phyloP scores from a whole-genome alignment of 805 yeast species.

The Metschnikowia gelsemii region DNA sequence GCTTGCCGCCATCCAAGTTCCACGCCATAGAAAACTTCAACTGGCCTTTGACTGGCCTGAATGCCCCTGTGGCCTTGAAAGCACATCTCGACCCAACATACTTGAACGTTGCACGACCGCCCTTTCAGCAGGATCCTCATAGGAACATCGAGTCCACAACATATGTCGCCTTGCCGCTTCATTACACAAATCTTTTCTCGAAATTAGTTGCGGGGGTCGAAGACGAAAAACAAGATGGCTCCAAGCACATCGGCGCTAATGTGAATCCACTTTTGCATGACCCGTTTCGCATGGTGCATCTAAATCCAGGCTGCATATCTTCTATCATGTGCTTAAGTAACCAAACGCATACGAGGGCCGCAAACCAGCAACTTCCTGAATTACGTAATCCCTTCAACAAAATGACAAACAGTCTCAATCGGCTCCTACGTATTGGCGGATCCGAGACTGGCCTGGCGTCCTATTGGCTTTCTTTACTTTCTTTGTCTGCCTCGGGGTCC shows the following conservation, averaged over 20 bases:
- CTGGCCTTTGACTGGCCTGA: constrained; percentile 30
- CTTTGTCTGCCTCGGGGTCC: too few relatives aligned
- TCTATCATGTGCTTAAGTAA: constrained; percentile 17
- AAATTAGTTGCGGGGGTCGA: constrained; percentile 34
- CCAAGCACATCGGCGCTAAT: constrained; percentile 51
- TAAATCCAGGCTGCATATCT: constrained; percentile 53
- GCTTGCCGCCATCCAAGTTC: constrained; percentile 10
- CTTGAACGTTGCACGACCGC: constrained; percentile 40
- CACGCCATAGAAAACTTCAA: constrained; percentile 14
- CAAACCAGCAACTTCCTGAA: constrained; percentile 12
- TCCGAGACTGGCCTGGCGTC: constrained; percentile 3
- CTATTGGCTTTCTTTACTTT: constrained; percentile 7
- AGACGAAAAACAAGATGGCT: constrained; percentile 40
- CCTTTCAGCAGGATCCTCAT: constrained; percentile 22
- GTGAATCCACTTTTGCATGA: constrained; percentile 54
- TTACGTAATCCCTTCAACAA: constrained; percentile 32
- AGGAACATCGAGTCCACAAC: constrained; percentile 47
- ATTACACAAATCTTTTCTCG: constrained; percentile 43
- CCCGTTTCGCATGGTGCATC: constrained; percentile 50
- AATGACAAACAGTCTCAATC: constrained; percentile 34
- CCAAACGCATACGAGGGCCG: constrained; percentile 2
- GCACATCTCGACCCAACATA: constrained; percentile 26
- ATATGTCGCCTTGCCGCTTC: constrained; percentile 52
- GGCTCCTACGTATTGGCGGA: constrained; percentile 23
- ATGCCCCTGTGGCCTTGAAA: constrained; percentile 16